phyloP scores from a whole-genome alignment of 2,329 filamentous ascomycete species.

The Claviceps monticola region DNA sequence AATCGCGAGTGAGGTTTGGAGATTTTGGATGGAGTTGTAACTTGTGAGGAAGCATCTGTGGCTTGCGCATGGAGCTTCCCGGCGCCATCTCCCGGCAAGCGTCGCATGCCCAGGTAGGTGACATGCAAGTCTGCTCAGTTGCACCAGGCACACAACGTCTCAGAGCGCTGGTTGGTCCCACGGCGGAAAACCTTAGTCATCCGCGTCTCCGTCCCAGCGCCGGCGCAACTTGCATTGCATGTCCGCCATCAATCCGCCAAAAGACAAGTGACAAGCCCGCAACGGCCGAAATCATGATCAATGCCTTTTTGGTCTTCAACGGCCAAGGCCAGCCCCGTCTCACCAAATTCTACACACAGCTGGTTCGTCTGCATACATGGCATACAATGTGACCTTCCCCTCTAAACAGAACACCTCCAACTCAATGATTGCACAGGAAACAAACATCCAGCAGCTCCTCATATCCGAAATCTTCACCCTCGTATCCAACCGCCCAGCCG shows the following conservation, averaged over 20 bases:
- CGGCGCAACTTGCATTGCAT: background rate
- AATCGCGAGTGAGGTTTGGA: background rate
- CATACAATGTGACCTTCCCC: background rate
- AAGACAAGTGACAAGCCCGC: background rate
- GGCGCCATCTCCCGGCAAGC: background rate
- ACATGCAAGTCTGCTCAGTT: background rate
- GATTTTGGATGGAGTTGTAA: background rate
- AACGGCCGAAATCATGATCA: slow-evolving; percentile 58
- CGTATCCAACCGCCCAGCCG: slow-evolving; percentile 79
- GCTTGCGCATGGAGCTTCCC: background rate
- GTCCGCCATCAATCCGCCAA: background rate
- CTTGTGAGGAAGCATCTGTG: background rate
- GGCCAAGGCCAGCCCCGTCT: slow-evolving; percentile 92
- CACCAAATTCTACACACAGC: slow-evolving; percentile 97
- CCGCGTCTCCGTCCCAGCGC: background rate
- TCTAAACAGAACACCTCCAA: background rate
- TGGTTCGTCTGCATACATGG: slow-evolving; percentile 36
- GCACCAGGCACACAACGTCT: background rate
- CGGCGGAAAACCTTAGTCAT: background rate
- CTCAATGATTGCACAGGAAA: slow-evolving; percentile 51
- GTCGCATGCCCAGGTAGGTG: background rate
- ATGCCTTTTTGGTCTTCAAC: slow-evolving; percentile 96
- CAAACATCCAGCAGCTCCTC: slow-evolving; percentile 88
- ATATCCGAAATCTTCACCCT: slow-evolving; percentile 96
- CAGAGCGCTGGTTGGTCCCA: too few species aligned